phyloP scores from a whole-genome alignment of 163 green algal species.

The Prototheca cutis region DNA sequence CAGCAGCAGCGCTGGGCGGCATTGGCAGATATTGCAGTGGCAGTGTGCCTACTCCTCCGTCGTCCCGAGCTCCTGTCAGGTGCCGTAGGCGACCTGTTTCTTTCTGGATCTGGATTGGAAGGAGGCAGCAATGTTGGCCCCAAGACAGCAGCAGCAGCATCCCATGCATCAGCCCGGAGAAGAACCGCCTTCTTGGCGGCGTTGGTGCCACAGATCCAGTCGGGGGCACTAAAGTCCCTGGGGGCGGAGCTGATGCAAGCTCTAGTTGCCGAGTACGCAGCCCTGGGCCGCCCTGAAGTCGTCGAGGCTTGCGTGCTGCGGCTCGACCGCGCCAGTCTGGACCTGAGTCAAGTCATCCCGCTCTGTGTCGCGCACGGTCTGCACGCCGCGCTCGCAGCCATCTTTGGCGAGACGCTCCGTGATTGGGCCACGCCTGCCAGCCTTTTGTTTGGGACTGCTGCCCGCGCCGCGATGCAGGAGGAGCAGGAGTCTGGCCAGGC shows the following conservation, averaged over 20 bases:
- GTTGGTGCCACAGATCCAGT: conserved; percentile 48
- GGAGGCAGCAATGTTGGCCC: not conserved
- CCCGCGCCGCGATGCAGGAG: too few species aligned
- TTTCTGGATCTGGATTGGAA: not conserved
- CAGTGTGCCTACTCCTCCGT: conserved; percentile 45
- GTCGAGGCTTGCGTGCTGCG: conserved; percentile 85
- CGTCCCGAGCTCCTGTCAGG: conserved; percentile 41
- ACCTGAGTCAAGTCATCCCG: conserved; percentile 86
- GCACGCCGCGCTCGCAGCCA: conserved; percentile 62
- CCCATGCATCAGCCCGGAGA: too few species aligned
- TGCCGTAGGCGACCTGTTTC: conserved; percentile 27
- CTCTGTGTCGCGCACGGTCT: conserved; percentile 73
- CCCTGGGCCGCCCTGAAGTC: conserved; percentile 27
- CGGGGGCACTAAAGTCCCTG: conserved; percentile 36
- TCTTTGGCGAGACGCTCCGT: conserved; percentile 62
- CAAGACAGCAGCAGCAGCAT: too few species aligned
- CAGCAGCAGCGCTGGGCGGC: too few species aligned
- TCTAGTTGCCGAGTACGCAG: conserved; percentile 56
- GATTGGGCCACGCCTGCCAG: conserved; percentile 61
- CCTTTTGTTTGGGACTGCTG: conserved; percentile 42
- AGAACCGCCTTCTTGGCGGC: conserved; percentile 48
- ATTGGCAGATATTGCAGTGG: conserved; percentile 31
- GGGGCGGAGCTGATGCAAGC: conserved; percentile 58
- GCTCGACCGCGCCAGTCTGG: conserved; percentile 77
- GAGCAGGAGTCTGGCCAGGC: too few species aligned